Evolutionary conservation across 2,329 filamentous ascomycete species (phyloP), one percentile per base, ranked within the genome.

Genomic region (Pestalotiopsis sp.): DNA sequence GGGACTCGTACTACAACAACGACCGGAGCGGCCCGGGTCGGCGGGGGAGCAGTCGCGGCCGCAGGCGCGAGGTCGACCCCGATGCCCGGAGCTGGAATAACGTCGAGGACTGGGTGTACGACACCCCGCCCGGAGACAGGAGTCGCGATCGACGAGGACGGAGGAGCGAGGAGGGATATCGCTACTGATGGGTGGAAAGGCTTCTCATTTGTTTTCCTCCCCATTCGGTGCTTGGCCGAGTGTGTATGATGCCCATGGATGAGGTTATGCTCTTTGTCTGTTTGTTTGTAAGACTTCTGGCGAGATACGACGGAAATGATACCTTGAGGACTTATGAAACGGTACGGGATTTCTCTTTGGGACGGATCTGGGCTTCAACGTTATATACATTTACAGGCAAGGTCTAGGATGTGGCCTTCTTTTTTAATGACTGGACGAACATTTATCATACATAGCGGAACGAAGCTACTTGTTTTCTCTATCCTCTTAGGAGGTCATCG

Each of bases 51-150:
- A 68, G 49, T 11, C 20, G 49, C 20, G 45, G 66, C 4, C 31
- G 25, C 14, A 13, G 56, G 57, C 14, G 56, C 17, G 75, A 78
- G 73, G 71, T 77, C 49, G 77, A 78, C 49, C 72, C 73, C 1
- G 75, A 73, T 5, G 76, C 73, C 45, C 70, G 75, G 4, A 79
- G 77, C 58, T 79, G 77, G 77, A 74, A 69, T 68, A 74, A 73
- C 39, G 77, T 79, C 36, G 76, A 79, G 71, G 77, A 79, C 67
- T 79, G 77, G 77, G 69, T 78, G 14, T 70, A 73, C 38, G 74
- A 77, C 57, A 73, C 73, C 11, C 67, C 67, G 49, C 70, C 71
- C 41, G 70, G 68, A 66, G 63, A 23, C 39, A 72, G 67, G 66
- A 41, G 41, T 59, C 27, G 45, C 14, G 58, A 66, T 56, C 45